These are phyloP conservation scores for Diaporthe sp. DNA, from an alignment of 2,329 filamentous ascomycete genomes.

Conservation along the genomic window DNA sequence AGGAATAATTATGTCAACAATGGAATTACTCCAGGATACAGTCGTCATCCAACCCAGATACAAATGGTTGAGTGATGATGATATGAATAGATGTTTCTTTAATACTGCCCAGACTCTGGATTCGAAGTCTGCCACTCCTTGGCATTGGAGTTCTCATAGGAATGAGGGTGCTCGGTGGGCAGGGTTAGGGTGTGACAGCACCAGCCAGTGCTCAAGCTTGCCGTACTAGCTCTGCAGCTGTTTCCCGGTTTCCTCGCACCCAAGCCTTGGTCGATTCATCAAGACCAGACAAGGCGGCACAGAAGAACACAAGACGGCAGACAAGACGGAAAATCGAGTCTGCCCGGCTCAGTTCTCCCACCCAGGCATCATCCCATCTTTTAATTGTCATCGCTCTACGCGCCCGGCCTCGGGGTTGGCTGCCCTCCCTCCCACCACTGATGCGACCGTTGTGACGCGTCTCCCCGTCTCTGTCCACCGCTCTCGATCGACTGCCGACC, in stretches of 20 bases:
- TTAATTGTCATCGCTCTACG: conserved; percentile 5
- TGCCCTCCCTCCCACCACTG: conserved; percentile 9
- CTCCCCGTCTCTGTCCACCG: not conserved
- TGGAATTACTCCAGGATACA: not conserved
- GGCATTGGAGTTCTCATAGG: not conserved
- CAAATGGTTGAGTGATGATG: no score
- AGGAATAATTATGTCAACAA: not conserved
- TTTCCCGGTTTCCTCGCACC: not conserved
- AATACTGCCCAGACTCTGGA: not conserved
- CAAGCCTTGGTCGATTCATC: conserved; percentile 20
- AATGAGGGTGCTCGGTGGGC: not conserved
- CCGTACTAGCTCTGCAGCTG: not conserved
- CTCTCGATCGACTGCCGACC: not conserved
- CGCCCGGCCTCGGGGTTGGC: not conserved
- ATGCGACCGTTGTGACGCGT: conserved; percentile 29
- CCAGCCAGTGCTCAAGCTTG: not conserved
- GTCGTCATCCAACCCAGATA: rapidly evolving
- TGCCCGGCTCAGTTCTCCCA: not conserved
- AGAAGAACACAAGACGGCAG: conserved; percentile 1
- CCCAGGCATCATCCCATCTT: conserved; percentile 18
- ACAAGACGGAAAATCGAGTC: conserved; percentile 9
- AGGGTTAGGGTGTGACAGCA: not conserved
- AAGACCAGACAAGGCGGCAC: conserved; percentile 15
- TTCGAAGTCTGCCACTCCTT: not conserved
- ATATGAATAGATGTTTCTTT: no score